Base-by-base conservation (phyloP, 306 rosid species). In the Mimosa bimucronata region DNA sequence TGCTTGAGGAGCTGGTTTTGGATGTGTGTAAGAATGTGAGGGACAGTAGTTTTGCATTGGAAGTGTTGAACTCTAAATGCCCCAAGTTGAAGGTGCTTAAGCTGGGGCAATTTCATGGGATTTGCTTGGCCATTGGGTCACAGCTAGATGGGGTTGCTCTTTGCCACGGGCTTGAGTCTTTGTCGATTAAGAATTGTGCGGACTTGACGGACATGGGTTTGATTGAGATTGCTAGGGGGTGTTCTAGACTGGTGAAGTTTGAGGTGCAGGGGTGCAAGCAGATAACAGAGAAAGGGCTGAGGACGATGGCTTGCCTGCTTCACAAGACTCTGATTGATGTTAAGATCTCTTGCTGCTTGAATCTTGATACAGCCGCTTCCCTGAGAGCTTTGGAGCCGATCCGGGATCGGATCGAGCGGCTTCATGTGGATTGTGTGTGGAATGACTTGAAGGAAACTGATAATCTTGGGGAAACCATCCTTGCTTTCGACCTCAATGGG, bases 381-480 rank as follows among this genome's bases (percentile, higher is more conserved):
- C 74, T 92, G 60, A 80, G 86, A 61, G 95, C 98, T 14, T 48
- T 92, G 84, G 98, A 90, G 84, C 98, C 94, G 0, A 85, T 95
- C 74, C 85, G 87, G 0, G 88, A 86, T 57, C 85, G 89, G 79
- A 83, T 95, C 78, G 88, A 81, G 74, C 82, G 96, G 57, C 96
- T 95, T 68, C 98, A 92, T 42, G 76, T 92, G 28, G 98, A 92
- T 77, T 95, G 98, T 69, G 85, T 95, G 29, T 95, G 98, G 98
- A 82, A 80, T 55, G 78, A 67, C 44, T 71, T 79, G 74, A 79
- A 60, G 50, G 90, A 83, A 64, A 75, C 73, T 41, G 88, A 70
- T 48, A 88, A 64, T 64, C 44, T 79, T 5, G 88, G 82, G 14
- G 60, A 25, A 3, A 73, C 66, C 42, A 52, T 81, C 46, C 74